These are phyloP conservation scores for Pyrenopolyporus hunteri DNA, from an alignment of 495 filamentous ascomycete species.

Conservation along the genomic window DNA sequence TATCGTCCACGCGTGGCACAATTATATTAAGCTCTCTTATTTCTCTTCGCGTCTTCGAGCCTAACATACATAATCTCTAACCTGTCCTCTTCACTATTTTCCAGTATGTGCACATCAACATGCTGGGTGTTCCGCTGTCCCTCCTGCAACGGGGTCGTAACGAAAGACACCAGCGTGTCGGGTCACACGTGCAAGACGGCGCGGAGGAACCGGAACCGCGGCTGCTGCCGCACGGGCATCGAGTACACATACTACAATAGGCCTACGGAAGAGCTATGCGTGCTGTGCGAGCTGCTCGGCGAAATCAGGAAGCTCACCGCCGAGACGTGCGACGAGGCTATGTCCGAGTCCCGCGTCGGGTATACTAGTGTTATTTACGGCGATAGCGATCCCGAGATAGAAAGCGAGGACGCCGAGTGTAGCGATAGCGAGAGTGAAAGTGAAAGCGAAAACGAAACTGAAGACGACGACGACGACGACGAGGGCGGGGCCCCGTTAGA, in stretches of 20 bases:
- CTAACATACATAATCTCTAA: too few species aligned
- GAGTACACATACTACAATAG: slow-evolving; percentile 16
- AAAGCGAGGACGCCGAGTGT: slow-evolving; percentile 1
- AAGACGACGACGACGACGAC: background rate
- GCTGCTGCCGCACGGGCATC: slow-evolving; percentile 32
- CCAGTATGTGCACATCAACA: slow-evolving; percentile 33
- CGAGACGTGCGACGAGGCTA: slow-evolving; percentile 4
- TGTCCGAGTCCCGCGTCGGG: background rate
- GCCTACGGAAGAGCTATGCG: slow-evolving; percentile 17
- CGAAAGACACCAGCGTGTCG: slow-evolving; percentile 9
- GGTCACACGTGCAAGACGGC: slow-evolving; percentile 34
- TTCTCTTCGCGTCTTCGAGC: too few species aligned
- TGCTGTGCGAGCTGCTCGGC: slow-evolving; percentile 27
- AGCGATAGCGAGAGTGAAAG: background rate
- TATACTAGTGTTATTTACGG: background rate
- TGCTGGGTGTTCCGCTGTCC: slow-evolving; percentile 16
- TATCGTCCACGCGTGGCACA: too few species aligned
- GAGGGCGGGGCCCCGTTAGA: background rate
- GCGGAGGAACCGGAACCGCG: background rate
- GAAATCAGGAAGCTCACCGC: slow-evolving; percentile 1
- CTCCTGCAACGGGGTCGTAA: slow-evolving; percentile 5
- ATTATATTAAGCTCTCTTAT: too few species aligned
- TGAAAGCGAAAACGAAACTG: background rate
- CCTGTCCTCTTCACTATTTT: too few species aligned
- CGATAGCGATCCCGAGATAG: background rate